Evolutionary conservation across 345 rosid genomes (phyloP), one percentile per base, ranked within the genome.

Genomic region (Toxicodendron radicans): DNA sequence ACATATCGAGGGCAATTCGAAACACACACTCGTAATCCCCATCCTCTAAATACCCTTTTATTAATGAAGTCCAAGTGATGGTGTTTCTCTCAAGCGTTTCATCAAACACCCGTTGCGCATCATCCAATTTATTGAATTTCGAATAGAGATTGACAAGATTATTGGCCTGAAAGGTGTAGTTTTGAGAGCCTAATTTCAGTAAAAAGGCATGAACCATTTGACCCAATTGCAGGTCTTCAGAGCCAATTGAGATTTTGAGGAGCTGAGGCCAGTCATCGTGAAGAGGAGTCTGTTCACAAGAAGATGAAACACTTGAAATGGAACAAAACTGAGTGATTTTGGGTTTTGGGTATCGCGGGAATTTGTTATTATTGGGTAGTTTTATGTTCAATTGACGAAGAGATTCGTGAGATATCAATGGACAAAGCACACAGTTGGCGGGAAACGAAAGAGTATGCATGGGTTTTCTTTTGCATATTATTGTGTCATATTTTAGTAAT

Each of bases 1-100:
- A 46, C 83, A 80, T 80, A 14, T 72, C 73, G 9, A 16, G 12
- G 2, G 66, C 66, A 63, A 70, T 54, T 33, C 43, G 11, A 58
- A 77, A 73, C 41, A 60, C 71, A 17, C 78, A 69, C 21, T 56
- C 64, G 9, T 30, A 58, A 59, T 80, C 83, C 13, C 58, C 77
- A 78, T 60, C 71, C 63, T 83, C 75, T 18, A 75, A 46, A 61
- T 64, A 78, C 13, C 83, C 86, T 67, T 75, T 83, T 1, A 80
- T 69, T 41, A 83, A 57, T 1, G 82, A 77, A 72, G 83, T 83
- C 86, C 82, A 80, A 43, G 82, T 80, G 17, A 80, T 56, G 0
- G 83, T 70, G 21, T 75, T 80, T 70, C 82, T 80, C 0, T 58
- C 64, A 70, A 48, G 82, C 77, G 80, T 83, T 75, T 58, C 75